Evolutionary conservation across 768 basidiomycete species (phyloP).

Genomic region (Hydnum rufescens): DNA sequence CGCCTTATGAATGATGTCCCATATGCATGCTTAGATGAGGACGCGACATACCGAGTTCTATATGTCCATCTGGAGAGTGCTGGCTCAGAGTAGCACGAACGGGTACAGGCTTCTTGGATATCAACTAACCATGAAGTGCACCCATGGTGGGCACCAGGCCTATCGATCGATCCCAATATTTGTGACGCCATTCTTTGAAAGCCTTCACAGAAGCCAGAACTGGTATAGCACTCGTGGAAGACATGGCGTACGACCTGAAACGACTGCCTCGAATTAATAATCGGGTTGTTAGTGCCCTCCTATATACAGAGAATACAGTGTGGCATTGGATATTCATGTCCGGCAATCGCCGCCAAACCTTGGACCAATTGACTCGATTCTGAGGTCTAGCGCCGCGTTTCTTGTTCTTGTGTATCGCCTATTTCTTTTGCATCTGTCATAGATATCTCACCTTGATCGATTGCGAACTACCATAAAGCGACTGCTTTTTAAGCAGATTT

Average conservation of each 20-base stretch:
- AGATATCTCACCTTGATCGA: too few species aligned
- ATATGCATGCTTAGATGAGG: neutral
- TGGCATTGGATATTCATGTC: too few species aligned
- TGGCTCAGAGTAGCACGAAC: neutral
- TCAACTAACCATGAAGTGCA: slow-evolving; percentile 40
- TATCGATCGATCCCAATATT: slow-evolving; percentile 38
- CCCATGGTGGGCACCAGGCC: slow-evolving; percentile 99
- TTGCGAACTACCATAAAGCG: too few species aligned
- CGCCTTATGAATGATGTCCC: slow-evolving; percentile 3
- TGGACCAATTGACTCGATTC: too few species aligned
- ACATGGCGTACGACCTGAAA: neutral
- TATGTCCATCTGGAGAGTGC: slow-evolving; percentile 41
- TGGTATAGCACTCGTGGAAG: neutral
- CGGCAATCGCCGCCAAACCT: too few species aligned
- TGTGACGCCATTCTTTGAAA: slow-evolving; percentile 55
- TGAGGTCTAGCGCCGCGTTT: too few species aligned
- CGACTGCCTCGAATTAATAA: too few species aligned
- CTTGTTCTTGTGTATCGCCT: too few species aligned
- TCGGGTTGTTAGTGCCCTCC: too few species aligned
- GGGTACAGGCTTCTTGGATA: neutral
- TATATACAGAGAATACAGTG: too few species aligned
- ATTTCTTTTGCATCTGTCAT: too few species aligned
- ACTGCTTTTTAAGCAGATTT: too few species aligned
- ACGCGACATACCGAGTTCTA: slow-evolving; percentile 53
- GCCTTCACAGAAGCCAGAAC: slow-evolving; percentile 35